These are phyloP conservation scores for Taxillus chinensis DNA, from an alignment of 164 flowering plant species.

Conservation along the genomic window DNA sequence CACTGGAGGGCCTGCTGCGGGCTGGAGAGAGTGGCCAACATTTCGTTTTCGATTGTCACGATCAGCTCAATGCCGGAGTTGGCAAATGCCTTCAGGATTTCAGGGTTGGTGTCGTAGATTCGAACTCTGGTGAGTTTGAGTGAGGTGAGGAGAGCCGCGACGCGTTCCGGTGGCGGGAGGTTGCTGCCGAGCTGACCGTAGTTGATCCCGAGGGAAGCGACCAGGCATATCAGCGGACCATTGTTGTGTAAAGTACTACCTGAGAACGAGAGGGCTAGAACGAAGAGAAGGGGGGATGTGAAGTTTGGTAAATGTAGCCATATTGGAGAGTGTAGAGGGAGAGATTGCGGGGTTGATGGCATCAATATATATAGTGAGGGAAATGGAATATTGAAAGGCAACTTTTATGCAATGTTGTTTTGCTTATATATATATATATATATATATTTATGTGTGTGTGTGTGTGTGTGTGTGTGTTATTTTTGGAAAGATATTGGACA, in stretches of 20 bases:
- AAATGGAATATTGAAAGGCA: not conserved
- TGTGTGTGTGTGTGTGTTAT: too few relatives aligned
- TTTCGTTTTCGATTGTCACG: slow-evolving; percentile 65
- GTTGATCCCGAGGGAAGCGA: slow-evolving; percentile 63
- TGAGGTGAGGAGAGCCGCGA: slow-evolving; percentile 39
- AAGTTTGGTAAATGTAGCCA: slow-evolving; percentile 15
- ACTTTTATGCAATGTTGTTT: too few relatives aligned
- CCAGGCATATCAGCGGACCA: slow-evolving; percentile 22
- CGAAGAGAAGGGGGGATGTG: too few relatives aligned
- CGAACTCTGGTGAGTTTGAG: slow-evolving; percentile 52
- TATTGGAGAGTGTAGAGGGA: slow-evolving; percentile 13
- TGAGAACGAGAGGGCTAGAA: too few relatives aligned
- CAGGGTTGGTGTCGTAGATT: slow-evolving; percentile 92
- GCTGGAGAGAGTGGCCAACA: slow-evolving; percentile 34
- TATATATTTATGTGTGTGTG: too few relatives aligned
- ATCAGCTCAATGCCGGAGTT: slow-evolving; percentile 61
- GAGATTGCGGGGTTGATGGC: slow-evolving; percentile 1
- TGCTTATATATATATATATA: too few relatives aligned
- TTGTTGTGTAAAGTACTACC: too few relatives aligned
- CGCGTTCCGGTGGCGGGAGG: slow-evolving; percentile 62
- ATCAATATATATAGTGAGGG: slow-evolving; percentile 3
- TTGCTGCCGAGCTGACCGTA: slow-evolving; percentile 87
- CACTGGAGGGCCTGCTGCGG: slow-evolving; percentile 74
- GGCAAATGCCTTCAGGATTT: slow-evolving; percentile 61
- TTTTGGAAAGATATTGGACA: too few relatives aligned